Percentiles rank a stretch among this genome's conserved stretches.
phyloP scores from a whole-genome alignment of 768 basidiomycete species.

The Leccinum obscurum region DNA sequence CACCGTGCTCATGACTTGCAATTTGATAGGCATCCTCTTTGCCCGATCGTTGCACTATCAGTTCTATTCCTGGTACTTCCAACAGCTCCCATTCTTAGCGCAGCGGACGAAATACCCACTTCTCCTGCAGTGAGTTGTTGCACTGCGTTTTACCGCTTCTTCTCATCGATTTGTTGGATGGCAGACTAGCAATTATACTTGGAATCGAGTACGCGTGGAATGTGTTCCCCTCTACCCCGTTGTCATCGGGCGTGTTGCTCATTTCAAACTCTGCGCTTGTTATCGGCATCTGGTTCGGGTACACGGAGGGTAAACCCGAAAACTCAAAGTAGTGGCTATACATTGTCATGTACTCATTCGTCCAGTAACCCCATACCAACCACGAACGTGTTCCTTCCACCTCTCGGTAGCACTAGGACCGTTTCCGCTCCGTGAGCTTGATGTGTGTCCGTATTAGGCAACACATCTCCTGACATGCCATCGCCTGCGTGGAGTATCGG shows the following conservation, averaged over 20 bases:
- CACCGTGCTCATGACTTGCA: constrained; percentile 85
- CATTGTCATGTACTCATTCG: constrained; percentile 8
- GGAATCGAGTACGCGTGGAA: constrained; percentile 88
- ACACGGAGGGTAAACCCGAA: constrained; percentile 38
- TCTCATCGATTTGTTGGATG: not conserved
- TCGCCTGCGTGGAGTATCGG: constrained; percentile 56
- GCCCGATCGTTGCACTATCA: constrained; percentile 97
- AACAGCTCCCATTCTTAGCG: constrained; percentile 81
- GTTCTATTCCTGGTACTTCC: constrained; percentile 97
- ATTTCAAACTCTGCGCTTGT: constrained; percentile 52
- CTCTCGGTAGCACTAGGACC: constrained; percentile 79
- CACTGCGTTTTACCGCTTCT: constrained; percentile 1
- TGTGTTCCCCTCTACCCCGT: constrained; percentile 73
- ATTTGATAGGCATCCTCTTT: constrained; percentile 87
- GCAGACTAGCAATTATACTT: constrained; percentile 59
- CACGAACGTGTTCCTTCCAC: constrained; percentile 79
- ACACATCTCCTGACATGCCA: constrained; percentile 55
- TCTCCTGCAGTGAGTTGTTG: constrained; percentile 53
- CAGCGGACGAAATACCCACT: constrained; percentile 72
- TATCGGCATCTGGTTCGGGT: constrained; percentile 55
- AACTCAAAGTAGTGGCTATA: constrained; percentile 5
- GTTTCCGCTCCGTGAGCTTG: constrained; percentile 84
- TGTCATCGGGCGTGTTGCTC: constrained; percentile 61
- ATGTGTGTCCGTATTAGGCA: constrained; percentile 75
- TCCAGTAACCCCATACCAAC: constrained; percentile 61